phyloP scores from a whole-genome alignment of 805 yeast genomes.

The Saturnispora dispora region DNA sequence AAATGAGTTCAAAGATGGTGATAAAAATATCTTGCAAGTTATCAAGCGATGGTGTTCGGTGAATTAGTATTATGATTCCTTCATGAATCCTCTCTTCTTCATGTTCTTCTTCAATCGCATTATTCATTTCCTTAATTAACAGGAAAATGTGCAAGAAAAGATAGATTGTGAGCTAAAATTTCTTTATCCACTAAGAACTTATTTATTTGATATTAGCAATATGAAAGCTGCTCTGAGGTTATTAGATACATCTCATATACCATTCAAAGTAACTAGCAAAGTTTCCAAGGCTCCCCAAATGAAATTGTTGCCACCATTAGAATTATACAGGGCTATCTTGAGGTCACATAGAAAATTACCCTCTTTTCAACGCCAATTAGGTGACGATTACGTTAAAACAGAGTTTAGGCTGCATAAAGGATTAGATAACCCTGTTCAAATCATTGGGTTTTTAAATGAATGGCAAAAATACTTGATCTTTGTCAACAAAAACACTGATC shows the following conservation, averaged over 20 bases:
- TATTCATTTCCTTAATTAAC: not conserved
- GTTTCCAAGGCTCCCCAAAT: constrained; percentile 16
- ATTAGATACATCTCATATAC: constrained; percentile 3
- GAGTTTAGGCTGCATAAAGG: constrained; percentile 81
- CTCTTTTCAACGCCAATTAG: constrained; percentile 60
- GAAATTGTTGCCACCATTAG: constrained; percentile 65
- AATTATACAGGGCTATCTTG: constrained; percentile 68
- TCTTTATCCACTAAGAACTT: not conserved
- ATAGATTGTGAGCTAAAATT: not conserved
- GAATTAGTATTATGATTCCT: constrained; percentile 56
- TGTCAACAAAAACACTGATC: constrained; percentile 38
- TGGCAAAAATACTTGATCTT: constrained; percentile 82
- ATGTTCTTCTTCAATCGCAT: not conserved
- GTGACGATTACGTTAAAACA: constrained; percentile 80
- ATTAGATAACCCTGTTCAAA: constrained; percentile 84
- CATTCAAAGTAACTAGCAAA: constrained; percentile 24
- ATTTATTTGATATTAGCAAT: not conserved
- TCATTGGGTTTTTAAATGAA: constrained; percentile 83
- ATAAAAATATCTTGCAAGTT: constrained; percentile 38
- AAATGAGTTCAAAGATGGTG: constrained; percentile 52
- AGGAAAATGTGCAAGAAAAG: not conserved
- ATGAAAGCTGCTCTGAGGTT: not conserved
- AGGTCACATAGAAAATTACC: constrained; percentile 74
- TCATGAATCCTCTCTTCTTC: constrained; percentile 45
- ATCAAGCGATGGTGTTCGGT: constrained; percentile 39